Base-by-base conservation (phyloP, 2,329 filamentous ascomycete species). In the Rachicladosporium sp. region DNA sequence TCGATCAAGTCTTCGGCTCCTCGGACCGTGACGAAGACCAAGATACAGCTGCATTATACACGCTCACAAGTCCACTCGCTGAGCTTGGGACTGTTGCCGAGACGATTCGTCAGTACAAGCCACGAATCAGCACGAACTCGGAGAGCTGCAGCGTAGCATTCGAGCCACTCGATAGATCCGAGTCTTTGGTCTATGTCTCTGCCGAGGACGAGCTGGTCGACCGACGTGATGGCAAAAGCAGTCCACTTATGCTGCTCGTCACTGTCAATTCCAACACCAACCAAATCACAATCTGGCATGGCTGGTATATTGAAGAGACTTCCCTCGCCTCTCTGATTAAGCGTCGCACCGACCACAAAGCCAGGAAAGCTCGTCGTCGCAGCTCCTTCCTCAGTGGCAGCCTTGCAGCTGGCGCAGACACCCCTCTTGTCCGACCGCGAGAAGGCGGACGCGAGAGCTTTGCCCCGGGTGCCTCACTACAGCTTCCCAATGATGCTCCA, bases 131-230 rank as follows among this genome's bases (percentile, higher is more conserved):
- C 11, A 50, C 48, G 40, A 31, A 35, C 12, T 41, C 42, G 33
- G 15, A 19, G 15, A 49, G 46, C 21, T 33, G 50, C 3, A 50
- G 71, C 36, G 62, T 70, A 2, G 69, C 74, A n/a, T 62, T 63
- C 42, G 69, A 74, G 46, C 74, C 85, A 12, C 70, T 95, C 29
- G 78, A 88, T 49, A 72, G 78, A 10, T 73, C 78, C 2, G 89
- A 95, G 55, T 82, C 91, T 55, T 78, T 95, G 37, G 61, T 95
- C 2, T 89, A 93, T 54, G 72, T 94, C 8, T 86, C 89, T 48
- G 64, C 78, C 11, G 65, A 75, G 27, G 70, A 73, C 40, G 73
- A 82, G 36, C 65, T 76, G 19, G 64, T 63, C 35, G 64, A 66
- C 38, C 64, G 70, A 23, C n/a, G n/a, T 3, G 10, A 31, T 12